Percentiles rank a stretch among this genome's conserved stretches.
Evolutionary conservation across 1,284 basidiomycete genomes (phyloP).

Genomic region (Moesziomyces globuligerus): DNA sequence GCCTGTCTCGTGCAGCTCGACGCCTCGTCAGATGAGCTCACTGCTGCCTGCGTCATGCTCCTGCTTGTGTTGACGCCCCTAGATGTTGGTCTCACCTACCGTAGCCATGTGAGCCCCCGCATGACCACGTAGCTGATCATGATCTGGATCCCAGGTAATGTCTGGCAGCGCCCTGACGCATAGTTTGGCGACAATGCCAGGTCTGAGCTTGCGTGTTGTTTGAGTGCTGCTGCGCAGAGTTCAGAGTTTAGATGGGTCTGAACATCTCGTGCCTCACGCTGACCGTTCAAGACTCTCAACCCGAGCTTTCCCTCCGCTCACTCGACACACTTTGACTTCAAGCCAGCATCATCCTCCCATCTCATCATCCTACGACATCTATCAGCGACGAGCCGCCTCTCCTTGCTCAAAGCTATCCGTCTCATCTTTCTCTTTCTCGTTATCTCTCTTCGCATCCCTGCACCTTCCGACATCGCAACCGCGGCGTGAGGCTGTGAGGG

Average conservation of each 20-base stretch:
- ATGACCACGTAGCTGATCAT: not conserved
- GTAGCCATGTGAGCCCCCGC: conserved; percentile 3
- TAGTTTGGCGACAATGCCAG: not conserved
- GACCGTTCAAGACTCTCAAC: not conserved
- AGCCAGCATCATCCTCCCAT: not conserved
- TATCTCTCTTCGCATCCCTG: not conserved
- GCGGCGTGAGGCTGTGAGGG: not conserved
- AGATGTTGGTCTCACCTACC: conserved; percentile 10
- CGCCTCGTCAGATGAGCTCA: not conserved
- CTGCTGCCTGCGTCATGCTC: not conserved
- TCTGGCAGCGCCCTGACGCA: too few species aligned
- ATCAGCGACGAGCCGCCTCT: too few species aligned
- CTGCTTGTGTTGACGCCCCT: not conserved
- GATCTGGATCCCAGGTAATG: too few species aligned
- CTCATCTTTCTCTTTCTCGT: too few species aligned
- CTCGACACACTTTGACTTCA: not conserved
- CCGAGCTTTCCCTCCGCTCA: not conserved
- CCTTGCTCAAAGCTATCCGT: too few species aligned
- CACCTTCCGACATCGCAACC: not conserved
- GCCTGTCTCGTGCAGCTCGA: not conserved
- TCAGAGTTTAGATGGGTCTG: not conserved
- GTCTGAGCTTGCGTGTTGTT: not conserved
- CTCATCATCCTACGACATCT: too few species aligned
- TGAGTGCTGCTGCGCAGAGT: not conserved
- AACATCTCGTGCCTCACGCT: not conserved